Base-by-base conservation (phyloP, 179 eudicot species). In the Vitellaria paradoxa region DNA sequence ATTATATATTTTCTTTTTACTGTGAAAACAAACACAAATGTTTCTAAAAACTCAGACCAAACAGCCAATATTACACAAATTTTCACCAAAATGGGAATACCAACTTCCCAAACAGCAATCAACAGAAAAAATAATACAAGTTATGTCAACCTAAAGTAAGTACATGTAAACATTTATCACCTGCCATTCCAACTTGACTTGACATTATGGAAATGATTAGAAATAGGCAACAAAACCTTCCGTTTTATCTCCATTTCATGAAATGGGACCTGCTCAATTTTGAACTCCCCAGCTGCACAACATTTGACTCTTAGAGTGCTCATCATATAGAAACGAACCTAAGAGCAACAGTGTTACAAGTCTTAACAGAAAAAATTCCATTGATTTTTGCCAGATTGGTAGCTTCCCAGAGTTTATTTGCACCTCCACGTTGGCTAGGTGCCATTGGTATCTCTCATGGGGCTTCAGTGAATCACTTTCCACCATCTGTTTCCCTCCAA, bases 371-470 rank as follows among this genome's bases (percentile, higher is more conserved):
- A 56, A 71, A 53, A 62, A 50, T 82, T 93, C 98, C 94, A 93
- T 87, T n/a, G 96, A 83, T 70, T 90, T 93, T 86, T 95, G 97
- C 99, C 98, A 95, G 68, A 91, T 72, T 50, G 91, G 90, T 52
- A 83, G 76, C 74, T 95, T 90, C 70, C 89, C 88, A 73, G 87
- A 85, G 77, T 81, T 90, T 78, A 90, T 87, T 78, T 91, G 97
- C 79, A 95, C 92, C 82, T 95, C 98, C 9, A 92, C 98, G 81
- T 95, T 93, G 62, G 95, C 91, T 68, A 93, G 85, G 80, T 93
- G 88, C 83, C 83, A 85, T 76, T 87, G 87, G 72, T 89, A 87
- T 78, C 79, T 81, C 52, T 91, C 98, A 62, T 83, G 89, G 89
- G 70, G 81, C 80, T 88, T 86, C 67, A 69, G 65, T 26, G 70